phyloP scores from a whole-genome alignment of 305 asterid genomes.

The Plantago coronopus region DNA sequence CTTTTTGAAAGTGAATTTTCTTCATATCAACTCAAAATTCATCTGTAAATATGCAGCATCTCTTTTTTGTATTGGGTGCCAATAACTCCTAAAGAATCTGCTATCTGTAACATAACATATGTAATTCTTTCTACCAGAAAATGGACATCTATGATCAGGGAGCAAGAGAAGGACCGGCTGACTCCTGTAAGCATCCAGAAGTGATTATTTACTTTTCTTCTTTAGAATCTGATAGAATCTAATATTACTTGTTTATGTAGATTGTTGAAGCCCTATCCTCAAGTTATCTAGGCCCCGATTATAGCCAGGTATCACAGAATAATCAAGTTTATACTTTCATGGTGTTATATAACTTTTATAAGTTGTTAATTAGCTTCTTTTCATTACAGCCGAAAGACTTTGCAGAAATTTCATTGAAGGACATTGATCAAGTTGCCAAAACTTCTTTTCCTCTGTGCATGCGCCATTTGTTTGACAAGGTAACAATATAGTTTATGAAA shows the following conservation, averaged over 20 bases:
- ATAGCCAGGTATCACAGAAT: slow-evolving; percentile 67
- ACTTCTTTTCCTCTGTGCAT: slow-evolving; percentile 93
- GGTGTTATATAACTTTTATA: slow-evolving; percentile 12
- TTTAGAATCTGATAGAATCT: slow-evolving; percentile 27
- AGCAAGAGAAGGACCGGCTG: slow-evolving; percentile 87
- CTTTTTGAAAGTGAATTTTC: neutral
- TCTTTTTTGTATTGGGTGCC: too few relatives aligned
- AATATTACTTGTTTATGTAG: slow-evolving; percentile 35
- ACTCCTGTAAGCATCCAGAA: slow-evolving; percentile 69
- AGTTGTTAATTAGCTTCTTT: slow-evolving; percentile 29
- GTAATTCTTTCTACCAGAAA: slow-evolving; percentile 52
- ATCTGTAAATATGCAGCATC: too few relatives aligned
- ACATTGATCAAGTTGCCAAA: slow-evolving; percentile 82
- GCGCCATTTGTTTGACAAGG: slow-evolving; percentile 91
- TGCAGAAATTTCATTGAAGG: slow-evolving; percentile 67
- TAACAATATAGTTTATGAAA: slow-evolving; percentile 25
- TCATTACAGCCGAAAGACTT: slow-evolving; percentile 63
- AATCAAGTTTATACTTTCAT: neutral
- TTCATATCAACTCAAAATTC: too few relatives aligned
- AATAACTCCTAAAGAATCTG: slow-evolving; percentile 1
- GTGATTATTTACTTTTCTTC: slow-evolving; percentile 15
- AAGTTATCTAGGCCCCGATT: slow-evolving; percentile 90
- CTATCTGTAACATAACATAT: slow-evolving; percentile 14
- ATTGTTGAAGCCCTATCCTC: slow-evolving; percentile 84
- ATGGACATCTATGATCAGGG: slow-evolving; percentile 90